These are phyloP conservation scores for Fragaria ananassa DNA, from an alignment of 306 rosid genomes.

Conservation along the genomic window DNA sequence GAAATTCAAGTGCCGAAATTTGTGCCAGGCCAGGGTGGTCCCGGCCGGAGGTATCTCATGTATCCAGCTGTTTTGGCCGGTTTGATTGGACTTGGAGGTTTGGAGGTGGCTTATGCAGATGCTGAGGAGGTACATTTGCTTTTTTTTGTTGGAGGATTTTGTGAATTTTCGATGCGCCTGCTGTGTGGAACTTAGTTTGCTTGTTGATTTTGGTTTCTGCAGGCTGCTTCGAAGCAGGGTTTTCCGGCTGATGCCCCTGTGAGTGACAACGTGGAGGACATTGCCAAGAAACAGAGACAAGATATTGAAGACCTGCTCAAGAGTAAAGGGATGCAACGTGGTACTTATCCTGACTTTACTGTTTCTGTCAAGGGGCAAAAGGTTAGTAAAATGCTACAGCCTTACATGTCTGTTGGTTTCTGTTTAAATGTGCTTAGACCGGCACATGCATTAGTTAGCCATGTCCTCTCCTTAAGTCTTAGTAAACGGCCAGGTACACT, in stretches of 20 bases:
- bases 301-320: conserved; percentile 50
- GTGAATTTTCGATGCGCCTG: background rate
- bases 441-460: background rate
- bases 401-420: background rate
- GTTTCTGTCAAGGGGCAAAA: conserved; percentile 75
- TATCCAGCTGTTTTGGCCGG: conserved; percentile 50
- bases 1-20: conserved; percentile 28
- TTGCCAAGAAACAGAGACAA: conserved; percentile 55
- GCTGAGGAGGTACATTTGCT: conserved; percentile 38
- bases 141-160: background rate
- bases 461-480: background rate
- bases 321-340: conserved; percentile 45
- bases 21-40: conserved; percentile 21
- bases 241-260: conserved; percentile 29
- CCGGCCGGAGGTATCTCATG: conserved; percentile 11
- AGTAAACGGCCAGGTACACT: too few species aligned
- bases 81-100: conserved; percentile 50
- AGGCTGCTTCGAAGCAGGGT: conserved; percentile 30
- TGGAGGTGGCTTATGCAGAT: conserved; percentile 52
- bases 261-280: conserved; percentile 38
- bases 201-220: conserved; percentile 1
- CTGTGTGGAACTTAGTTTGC: conserved; percentile 14
- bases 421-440: background rate
- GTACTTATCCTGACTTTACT: conserved; percentile 64
- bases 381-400: conserved; percentile 36